Evolutionary conservation across 495 filamentous ascomycete species (phyloP).

Genomic region (Neurospora sp.): DNA sequence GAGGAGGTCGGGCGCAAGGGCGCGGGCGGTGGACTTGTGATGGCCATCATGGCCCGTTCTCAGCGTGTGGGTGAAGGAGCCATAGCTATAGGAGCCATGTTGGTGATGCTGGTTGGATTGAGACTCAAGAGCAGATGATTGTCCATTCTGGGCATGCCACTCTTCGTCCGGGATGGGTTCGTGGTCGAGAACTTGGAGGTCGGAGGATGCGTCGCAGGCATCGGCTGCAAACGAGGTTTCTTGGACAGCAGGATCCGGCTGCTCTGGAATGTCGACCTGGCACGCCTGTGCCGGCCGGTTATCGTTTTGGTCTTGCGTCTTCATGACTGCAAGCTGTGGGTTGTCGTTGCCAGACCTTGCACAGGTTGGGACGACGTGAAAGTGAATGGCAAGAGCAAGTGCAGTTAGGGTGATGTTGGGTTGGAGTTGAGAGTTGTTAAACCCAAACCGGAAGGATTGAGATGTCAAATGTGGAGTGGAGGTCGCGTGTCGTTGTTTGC

Average conservation of each 20-base stretch:
- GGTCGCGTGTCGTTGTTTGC: not conserved
- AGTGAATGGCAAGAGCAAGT: not conserved
- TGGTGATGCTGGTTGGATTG: not conserved
- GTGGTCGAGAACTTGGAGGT: constrained; percentile 4
- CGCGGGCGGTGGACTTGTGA: constrained; percentile 11
- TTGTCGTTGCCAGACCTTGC: not conserved
- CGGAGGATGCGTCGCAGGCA: not conserved
- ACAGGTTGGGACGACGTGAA: not conserved
- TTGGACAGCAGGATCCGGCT: constrained; percentile 10
- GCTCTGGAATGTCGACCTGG: not conserved
- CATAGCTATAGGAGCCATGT: not conserved
- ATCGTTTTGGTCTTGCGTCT: not conserved
- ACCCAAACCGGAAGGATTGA: not conserved
- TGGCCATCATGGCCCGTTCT: not conserved
- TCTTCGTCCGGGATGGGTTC: constrained; percentile 1
- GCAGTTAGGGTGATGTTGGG: not conserved
- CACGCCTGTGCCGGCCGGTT: not conserved
- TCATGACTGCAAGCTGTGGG: not conserved
- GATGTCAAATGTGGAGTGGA: not conserved
- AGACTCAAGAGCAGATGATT: not conserved
- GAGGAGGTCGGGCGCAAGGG: constrained; percentile 24
- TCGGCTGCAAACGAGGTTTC: constrained; percentile 13
- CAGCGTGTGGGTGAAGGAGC: not conserved
- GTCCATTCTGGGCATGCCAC: not conserved
- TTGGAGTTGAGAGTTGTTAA: not conserved